Evolutionary conservation across 2,329 filamentous ascomycete species (phyloP), one percentile per base, ranked within the genome.

Genomic region (Ophiostoma pallidulum): DNA sequence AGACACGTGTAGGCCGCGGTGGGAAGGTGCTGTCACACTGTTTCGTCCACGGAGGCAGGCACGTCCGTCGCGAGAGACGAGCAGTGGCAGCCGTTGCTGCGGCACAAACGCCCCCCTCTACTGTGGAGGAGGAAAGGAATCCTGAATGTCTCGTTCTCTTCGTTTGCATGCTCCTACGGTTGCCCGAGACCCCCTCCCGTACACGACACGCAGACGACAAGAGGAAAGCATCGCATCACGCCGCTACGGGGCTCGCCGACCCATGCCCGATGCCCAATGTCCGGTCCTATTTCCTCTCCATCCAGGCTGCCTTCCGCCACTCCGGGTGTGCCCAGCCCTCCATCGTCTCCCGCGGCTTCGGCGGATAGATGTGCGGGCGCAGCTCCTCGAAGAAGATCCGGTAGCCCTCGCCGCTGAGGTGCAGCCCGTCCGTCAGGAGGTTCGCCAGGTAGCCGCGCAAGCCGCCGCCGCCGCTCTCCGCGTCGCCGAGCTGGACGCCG

Each of bases 401-500:
- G 56, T 81, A 81, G 2, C 69, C 71, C 48, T 71, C 65, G 28
- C 71, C 70, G 49, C 67, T 73, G 63, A 80, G 66, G 59, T 81
- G 77, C 50, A 81, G 62, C 0, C 77, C 77, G 51, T 80, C 77
- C 3, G 72, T 69, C n/a, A 80, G 61, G 48, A 79, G 66, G 32
- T 64, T 56, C 49, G 72, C 66, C 35, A 80, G 62, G 28, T 71
- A 71, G 16, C 75, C 75, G 41, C 67, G 65, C 55, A 70, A 65
- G 20, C 74, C 73, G 48, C 69, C 67, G 53, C 69, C 66, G 20
- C 74, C 73, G 48, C 69, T 67, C 53, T 69, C 66, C 2, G 66
- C 68, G 22, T 74, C 71, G 2, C 76, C 75, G 28, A 78, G 67
- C 57, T 65, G 63, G 14, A 68, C 66, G 7, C 68, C 68, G 41